These are phyloP conservation scores for Juglanconis sp. DNA, from an alignment of 2,329 filamentous ascomycete genomes.

Conservation along the genomic window DNA sequence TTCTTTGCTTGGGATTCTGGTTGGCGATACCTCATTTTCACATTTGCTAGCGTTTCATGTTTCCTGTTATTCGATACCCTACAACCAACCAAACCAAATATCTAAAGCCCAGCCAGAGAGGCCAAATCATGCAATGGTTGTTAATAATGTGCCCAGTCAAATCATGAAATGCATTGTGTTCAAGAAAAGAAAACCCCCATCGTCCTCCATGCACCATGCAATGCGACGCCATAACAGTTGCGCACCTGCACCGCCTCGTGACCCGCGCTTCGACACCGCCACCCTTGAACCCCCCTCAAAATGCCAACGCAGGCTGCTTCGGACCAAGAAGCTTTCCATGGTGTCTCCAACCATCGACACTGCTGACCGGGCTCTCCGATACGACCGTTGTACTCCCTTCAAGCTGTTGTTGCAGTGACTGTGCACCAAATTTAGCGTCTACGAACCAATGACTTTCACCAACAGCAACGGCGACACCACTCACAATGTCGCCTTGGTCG, in stretches of 20 bases:
- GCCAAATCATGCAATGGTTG: background rate
- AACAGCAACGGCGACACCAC: background rate
- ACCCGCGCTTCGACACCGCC: background rate
- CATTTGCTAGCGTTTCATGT: background rate
- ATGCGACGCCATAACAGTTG: background rate
- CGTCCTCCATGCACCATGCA: background rate
- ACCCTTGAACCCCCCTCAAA: background rate
- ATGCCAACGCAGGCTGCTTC: conserved; percentile 3
- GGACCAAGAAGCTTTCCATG: background rate
- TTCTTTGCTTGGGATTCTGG: background rate
- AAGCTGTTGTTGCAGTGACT: conserved; percentile 15
- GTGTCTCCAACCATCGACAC: conserved; percentile 14
- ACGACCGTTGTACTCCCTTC: conserved; percentile 11
- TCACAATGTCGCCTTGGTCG: background rate
- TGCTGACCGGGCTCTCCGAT: conserved; percentile 15
- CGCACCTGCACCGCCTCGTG: background rate
- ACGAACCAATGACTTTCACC: background rate
- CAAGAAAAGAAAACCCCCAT: background rate
- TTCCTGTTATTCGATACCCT: background rate
- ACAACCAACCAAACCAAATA: conserved; percentile 1
- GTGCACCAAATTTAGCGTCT: conserved; percentile 10
- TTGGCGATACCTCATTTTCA: background rate
- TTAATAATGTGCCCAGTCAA: conserved; percentile 3
- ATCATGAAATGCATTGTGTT: background rate
- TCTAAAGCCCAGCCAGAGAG: background rate